phyloP scores from a whole-genome alignment of 345 rosid species.

The Hibiscus mutabilis region DNA sequence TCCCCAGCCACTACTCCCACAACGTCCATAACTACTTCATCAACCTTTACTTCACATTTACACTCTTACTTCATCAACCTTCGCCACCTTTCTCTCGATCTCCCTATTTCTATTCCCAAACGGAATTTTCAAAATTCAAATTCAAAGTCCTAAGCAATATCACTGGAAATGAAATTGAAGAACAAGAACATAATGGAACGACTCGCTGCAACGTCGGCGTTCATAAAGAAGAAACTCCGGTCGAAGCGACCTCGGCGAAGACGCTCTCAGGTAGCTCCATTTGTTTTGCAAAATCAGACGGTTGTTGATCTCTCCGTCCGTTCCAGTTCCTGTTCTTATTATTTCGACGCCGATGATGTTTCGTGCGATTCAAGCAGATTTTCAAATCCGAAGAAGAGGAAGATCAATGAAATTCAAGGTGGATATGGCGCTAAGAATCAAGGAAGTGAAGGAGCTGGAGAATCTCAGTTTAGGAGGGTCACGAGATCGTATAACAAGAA shows the following conservation, averaged over 20 bases:
- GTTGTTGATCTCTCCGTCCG: conserved; percentile 22
- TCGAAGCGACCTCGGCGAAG: conserved; percentile 44
- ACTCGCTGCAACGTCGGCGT: conserved; percentile 4
- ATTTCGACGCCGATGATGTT: conserved; percentile 28
- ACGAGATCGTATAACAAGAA: too few species aligned
- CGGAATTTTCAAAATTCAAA: background rate
- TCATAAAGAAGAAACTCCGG: conserved; percentile 41
- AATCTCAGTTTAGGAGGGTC: too few species aligned
- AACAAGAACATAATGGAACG: conserved; percentile 3
- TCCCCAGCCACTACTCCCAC: background rate
- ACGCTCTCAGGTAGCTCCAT: conserved; percentile 38
- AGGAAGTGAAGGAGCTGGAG: background rate
- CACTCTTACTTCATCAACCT: background rate
- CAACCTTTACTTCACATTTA: background rate
- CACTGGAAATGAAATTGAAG: background rate
- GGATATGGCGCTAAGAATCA: background rate
- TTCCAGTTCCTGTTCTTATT: conserved; percentile 31
- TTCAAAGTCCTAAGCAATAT: conserved; percentile 3
- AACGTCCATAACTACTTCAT: conserved; percentile 28
- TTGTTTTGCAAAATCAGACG: conserved; percentile 14
- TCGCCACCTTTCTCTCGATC: background rate
- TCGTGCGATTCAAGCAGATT: conserved; percentile 43
- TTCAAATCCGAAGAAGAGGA: conserved; percentile 33
- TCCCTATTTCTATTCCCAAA: background rate
- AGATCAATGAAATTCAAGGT: conserved; percentile 16